Percentiles rank a stretch among this genome's conserved stretches.
These are phyloP conservation scores for Tricholoma flavovirens DNA, from an alignment of 768 basidiomycete species.

Conservation along the genomic window DNA sequence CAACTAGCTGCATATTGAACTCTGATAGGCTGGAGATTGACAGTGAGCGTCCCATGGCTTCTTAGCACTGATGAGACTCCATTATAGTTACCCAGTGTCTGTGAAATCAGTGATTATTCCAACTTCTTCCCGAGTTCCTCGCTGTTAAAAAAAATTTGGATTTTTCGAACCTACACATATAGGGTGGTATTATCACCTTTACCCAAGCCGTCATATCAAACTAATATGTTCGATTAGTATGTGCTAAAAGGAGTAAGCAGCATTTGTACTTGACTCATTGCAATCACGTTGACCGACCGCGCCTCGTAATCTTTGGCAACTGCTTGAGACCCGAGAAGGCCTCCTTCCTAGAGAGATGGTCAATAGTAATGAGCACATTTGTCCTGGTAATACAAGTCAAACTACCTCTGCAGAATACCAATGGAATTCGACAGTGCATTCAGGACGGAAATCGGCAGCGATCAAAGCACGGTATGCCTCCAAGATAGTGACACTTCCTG, in stretches of 20 bases:
- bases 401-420: slow-evolving; percentile 79
- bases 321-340: slow-evolving; percentile 86
- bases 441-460: slow-evolving; percentile 61
- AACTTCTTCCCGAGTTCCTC: slow-evolving; percentile 70
- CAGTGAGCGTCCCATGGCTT: slow-evolving; percentile 6
- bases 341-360: slow-evolving; percentile 56
- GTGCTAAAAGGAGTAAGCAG: slow-evolving; percentile 5
- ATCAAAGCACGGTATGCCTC: slow-evolving; percentile 72
- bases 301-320: slow-evolving; percentile 71
- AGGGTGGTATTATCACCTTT: slow-evolving; percentile 51
- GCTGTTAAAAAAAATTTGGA: slow-evolving; percentile 25
- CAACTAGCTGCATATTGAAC: slow-evolving; percentile 74
- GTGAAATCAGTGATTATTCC: slow-evolving; percentile 84
- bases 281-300: slow-evolving; percentile 59
- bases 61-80: slow-evolving; percentile 6
- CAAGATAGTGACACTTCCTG: slow-evolving; percentile 73
- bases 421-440: slow-evolving; percentile 68
- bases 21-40: slow-evolving; percentile 56
- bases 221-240: slow-evolving; percentile 31
- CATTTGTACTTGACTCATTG: slow-evolving; percentile 69
- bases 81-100: slow-evolving; percentile 45
- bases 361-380: not conserved
- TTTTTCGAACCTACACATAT: slow-evolving; percentile 9
- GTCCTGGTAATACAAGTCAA: not conserved
- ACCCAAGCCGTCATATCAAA: slow-evolving; percentile 96